Evolutionary conservation across 495 filamentous ascomycete genomes (phyloP).

Genomic region (Trichocladium antarcticum): DNA sequence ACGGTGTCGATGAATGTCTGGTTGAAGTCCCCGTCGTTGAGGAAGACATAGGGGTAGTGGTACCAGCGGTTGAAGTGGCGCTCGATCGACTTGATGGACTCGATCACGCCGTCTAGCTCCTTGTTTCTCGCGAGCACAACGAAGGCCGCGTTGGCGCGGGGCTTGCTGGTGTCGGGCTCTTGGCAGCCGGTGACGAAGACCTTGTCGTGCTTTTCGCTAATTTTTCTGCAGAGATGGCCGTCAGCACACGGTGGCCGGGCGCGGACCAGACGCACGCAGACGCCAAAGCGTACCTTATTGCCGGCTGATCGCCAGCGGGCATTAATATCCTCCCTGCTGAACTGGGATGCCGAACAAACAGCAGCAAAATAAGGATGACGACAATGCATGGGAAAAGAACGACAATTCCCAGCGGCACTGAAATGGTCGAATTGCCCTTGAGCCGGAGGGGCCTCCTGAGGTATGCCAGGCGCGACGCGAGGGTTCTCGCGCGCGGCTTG

Average conservation of each 20-base stretch:
- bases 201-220: constrained; percentile 93
- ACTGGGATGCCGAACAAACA: constrained; percentile 83
- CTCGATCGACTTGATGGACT: constrained; percentile 96
- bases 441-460: constrained; percentile 81
- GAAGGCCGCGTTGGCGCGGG: constrained; percentile 82
- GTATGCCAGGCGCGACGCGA: constrained; percentile 57
- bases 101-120: constrained; percentile 89
- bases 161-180: constrained; percentile 51
- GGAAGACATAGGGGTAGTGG: constrained; percentile 96
- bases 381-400: constrained; percentile 88
- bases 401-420: constrained; percentile 86
- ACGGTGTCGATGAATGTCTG: constrained; percentile 81
- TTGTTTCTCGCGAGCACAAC: constrained; percentile 95
- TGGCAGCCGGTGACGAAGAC: constrained; percentile 88
- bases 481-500: constrained; percentile 21
- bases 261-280: no score
- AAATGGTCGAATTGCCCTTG: constrained; percentile 88
- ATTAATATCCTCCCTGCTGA: constrained; percentile 74
- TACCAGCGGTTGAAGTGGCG: constrained; percentile 99
- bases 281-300: constrained; percentile 58
- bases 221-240: no score
- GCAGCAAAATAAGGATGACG: constrained; percentile 76
- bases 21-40: constrained; percentile 97
- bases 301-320: constrained; percentile 79
- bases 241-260: no score